Evolutionary conservation across 805 yeast genomes (phyloP).

Genomic region (Torulaspora maleeae): DNA sequence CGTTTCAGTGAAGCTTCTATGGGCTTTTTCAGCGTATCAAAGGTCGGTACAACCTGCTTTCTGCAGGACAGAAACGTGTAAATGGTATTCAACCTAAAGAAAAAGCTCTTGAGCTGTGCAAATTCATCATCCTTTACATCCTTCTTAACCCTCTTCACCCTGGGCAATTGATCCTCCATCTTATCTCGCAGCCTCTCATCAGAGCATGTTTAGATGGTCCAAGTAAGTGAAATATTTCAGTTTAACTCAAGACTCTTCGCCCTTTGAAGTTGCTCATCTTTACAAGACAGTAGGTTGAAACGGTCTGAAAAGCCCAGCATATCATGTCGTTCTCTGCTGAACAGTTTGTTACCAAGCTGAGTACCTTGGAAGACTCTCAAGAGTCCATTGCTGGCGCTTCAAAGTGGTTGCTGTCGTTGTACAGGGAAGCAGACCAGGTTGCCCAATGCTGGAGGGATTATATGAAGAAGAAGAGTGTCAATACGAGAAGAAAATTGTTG

Average conservation of each 20-base stretch:
- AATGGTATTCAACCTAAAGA: slow-evolving; percentile 52
- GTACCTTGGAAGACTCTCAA: slow-evolving; percentile 33
- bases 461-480: slow-evolving; percentile 22
- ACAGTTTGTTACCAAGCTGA: slow-evolving; percentile 26
- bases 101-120: slow-evolving; percentile 43
- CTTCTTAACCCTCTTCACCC: slow-evolving; percentile 13
- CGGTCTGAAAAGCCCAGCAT: not conserved
- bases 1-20: slow-evolving; percentile 48
- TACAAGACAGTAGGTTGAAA: not conserved
- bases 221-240: slow-evolving; percentile 4
- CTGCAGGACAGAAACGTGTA: slow-evolving; percentile 59
- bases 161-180: slow-evolving; percentile 2
- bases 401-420: slow-evolving; percentile 32
- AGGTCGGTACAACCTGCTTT: slow-evolving; percentile 56
- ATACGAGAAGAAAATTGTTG: slow-evolving; percentile 30
- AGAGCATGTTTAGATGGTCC: not conserved
- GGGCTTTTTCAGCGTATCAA: slow-evolving; percentile 48
- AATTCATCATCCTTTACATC: slow-evolving; percentile 32
- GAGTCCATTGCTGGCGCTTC: slow-evolving; percentile 34
- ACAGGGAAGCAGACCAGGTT: slow-evolving; percentile 25
- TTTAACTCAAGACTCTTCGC: not conserved
- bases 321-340: slow-evolving; percentile 30
- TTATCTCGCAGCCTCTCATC: not conserved
- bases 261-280: slow-evolving; percentile 1
- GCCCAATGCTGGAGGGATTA: slow-evolving; percentile 29